Conservation (phyloP, 169 alveolate genomes). For the Perkinsus olseni region DNA sequence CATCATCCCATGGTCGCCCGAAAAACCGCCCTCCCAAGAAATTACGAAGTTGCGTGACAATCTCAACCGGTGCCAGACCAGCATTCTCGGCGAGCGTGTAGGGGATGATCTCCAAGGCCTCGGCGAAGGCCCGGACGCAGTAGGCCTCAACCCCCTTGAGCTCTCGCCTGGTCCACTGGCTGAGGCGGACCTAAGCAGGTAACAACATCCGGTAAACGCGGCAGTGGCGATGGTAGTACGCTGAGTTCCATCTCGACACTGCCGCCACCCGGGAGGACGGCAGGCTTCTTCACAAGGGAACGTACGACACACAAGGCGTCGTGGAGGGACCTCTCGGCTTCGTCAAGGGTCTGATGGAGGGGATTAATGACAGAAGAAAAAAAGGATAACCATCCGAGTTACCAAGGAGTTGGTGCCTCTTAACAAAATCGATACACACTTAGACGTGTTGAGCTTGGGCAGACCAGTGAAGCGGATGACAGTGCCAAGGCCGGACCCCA, state of each 20-base stretch:
- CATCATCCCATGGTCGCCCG: background rate
- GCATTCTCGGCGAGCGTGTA: constrained; percentile 99
- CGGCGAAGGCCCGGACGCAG: constrained; percentile 93
- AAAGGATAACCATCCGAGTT: background rate
- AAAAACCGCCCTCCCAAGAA: background rate
- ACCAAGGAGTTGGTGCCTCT: constrained; percentile 87
- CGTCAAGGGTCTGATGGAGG: constrained; percentile 87
- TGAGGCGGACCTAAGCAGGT: background rate
- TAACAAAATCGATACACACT: constrained; percentile 81
- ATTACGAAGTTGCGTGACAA: constrained; percentile 89
- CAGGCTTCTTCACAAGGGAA: constrained; percentile 87
- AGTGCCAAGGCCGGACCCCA: background rate
- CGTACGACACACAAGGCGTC: constrained; percentile 98
- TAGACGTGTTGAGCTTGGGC: constrained; percentile 27
- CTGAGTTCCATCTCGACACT: constrained; percentile 94
- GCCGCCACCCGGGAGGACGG: constrained; percentile 99
- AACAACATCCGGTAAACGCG: background rate
- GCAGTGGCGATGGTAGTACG: constrained; percentile 30
- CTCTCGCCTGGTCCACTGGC: constrained; percentile 19
- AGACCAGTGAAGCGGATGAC: constrained; percentile 79
- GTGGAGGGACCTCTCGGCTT: constrained; percentile 96
- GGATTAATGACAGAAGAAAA: background rate
- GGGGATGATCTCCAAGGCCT: constrained; percentile 97
- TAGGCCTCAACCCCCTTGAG: constrained; percentile 88
- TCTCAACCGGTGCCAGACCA: constrained; percentile 92